Conservation (phyloP, 306 rosid genomes). For the Corylus avellana region DNA sequence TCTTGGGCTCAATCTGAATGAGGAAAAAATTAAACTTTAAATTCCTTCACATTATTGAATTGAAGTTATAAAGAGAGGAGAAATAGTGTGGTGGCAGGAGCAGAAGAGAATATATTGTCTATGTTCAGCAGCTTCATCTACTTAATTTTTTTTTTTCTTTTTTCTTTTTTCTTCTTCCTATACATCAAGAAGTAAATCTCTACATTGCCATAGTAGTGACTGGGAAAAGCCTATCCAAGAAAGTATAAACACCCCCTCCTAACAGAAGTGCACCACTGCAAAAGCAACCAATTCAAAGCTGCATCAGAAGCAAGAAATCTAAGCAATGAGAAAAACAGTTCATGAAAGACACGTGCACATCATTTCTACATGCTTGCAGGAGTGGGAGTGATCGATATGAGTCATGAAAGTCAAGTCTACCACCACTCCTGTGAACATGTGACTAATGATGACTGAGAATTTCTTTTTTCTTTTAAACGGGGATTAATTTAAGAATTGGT, state of each 20-base stretch:
- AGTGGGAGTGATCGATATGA: background rate
- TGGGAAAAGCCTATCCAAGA: slow-evolving; percentile 88
- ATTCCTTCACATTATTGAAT: too few relatives aligned
- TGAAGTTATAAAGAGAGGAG: too few relatives aligned
- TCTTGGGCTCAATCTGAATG: too few relatives aligned
- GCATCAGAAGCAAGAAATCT: background rate
- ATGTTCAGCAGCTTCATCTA: background rate
- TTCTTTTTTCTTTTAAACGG: too few relatives aligned
- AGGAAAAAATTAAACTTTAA: too few relatives aligned
- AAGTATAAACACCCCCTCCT: slow-evolving; percentile 86
- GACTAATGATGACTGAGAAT: background rate
- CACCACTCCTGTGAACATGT: background rate
- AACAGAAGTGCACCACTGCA: slow-evolving; percentile 84
- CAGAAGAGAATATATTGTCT: background rate
- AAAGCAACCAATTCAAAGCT: slow-evolving; percentile 7
- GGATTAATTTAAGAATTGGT: too few relatives aligned
- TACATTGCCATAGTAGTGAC: slow-evolving; percentile 81
- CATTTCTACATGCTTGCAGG: background rate
- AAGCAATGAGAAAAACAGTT: background rate
- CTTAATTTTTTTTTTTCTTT: background rate
- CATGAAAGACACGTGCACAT: background rate
- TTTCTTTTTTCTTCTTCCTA: background rate
- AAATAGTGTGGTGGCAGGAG: too few relatives aligned
- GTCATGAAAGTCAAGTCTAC: background rate
- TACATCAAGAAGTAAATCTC: slow-evolving; percentile 10